Evolutionary conservation across 2,329 filamentous ascomycete species (phyloP).

Genomic region (Pyricularia sp.): DNA sequence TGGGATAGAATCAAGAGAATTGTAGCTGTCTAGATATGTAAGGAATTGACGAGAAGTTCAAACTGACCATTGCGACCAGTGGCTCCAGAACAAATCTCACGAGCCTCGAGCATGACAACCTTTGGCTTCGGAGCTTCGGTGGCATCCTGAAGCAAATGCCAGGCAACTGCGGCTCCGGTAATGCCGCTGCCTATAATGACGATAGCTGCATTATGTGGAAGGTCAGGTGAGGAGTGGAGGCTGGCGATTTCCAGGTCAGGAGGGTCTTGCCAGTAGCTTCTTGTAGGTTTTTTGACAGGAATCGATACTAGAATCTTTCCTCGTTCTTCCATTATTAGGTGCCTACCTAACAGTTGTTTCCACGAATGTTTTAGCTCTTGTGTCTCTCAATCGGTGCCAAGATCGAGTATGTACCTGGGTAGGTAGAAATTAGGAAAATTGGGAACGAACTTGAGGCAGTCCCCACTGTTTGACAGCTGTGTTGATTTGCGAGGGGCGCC

Average conservation of each 20-base stretch:
- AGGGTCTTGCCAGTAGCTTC: constrained; percentile 54
- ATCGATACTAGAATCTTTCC: constrained; percentile 29
- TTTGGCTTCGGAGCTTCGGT: constrained; percentile 12
- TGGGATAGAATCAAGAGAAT: background rate
- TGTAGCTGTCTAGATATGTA: too few species aligned
- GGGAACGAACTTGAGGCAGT: background rate
- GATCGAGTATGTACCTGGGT: too few species aligned
- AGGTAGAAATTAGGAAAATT: background rate
- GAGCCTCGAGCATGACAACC: constrained; percentile 55
- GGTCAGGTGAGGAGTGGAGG: constrained; percentile 35
- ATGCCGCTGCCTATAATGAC: constrained; percentile 58
- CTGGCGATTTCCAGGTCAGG: constrained; percentile 37
- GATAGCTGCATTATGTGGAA: constrained; percentile 46
- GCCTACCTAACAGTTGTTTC: too few species aligned
- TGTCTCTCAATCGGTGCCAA: background rate
- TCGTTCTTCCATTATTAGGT: constrained; percentile 27
- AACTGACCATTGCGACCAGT: constrained; percentile 46
- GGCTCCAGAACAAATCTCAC: constrained; percentile 57
- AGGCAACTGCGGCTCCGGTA: constrained; percentile 50
- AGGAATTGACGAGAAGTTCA: background rate
- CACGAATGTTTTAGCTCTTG: background rate
- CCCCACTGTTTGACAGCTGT: background rate
- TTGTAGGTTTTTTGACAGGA: constrained; percentile 40
- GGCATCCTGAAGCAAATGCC: constrained; percentile 31
- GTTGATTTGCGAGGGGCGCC: background rate